phyloP scores from a whole-genome alignment of 257 asterid genomes.

The Scutellaria minor region DNA sequence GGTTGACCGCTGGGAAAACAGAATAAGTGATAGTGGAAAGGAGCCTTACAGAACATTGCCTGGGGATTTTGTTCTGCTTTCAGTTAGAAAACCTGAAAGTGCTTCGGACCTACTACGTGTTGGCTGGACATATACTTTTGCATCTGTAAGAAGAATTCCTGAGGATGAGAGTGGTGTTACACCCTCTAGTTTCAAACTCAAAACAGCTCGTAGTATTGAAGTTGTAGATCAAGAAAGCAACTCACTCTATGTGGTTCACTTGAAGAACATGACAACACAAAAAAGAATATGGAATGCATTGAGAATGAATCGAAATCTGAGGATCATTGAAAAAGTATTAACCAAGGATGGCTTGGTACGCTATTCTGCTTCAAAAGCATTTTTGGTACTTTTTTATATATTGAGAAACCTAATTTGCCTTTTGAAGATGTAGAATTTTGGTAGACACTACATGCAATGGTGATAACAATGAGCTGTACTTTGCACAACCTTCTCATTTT shows the following conservation, averaged over 20 bases:
- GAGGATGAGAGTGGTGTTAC: constrained; percentile 37
- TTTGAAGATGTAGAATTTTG: too few species aligned
- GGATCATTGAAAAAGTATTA: constrained; percentile 42
- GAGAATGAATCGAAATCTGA: constrained; percentile 40
- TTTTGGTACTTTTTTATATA: neutral
- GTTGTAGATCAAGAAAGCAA: constrained; percentile 1
- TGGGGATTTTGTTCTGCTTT: constrained; percentile 54
- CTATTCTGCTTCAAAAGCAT: neutral
- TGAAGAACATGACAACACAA: constrained; percentile 45
- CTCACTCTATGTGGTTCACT: constrained; percentile 46
- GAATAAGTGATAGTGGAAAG: constrained; percentile 34
- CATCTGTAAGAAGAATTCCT: constrained; percentile 42
- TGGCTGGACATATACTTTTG: constrained; percentile 44
- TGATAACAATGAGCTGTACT: neutral
- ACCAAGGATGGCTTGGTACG: constrained; percentile 43
- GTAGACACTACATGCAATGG: neutral
- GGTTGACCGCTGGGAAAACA: constrained; percentile 49
- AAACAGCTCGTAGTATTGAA: constrained; percentile 24
- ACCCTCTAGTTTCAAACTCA: constrained; percentile 35
- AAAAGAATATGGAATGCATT: constrained; percentile 59
- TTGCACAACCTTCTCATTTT: neutral
- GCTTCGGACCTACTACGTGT: constrained; percentile 41
- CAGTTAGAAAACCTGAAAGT: constrained; percentile 46
- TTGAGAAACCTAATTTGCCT: neutral
- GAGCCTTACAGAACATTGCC: constrained; percentile 57